A percentile compares a stretch with the other conserved stretches of the same genome.
Evolutionary conservation across 83 land plant genomes (phyloP).

Genomic region (Thuja plicata): DNA sequence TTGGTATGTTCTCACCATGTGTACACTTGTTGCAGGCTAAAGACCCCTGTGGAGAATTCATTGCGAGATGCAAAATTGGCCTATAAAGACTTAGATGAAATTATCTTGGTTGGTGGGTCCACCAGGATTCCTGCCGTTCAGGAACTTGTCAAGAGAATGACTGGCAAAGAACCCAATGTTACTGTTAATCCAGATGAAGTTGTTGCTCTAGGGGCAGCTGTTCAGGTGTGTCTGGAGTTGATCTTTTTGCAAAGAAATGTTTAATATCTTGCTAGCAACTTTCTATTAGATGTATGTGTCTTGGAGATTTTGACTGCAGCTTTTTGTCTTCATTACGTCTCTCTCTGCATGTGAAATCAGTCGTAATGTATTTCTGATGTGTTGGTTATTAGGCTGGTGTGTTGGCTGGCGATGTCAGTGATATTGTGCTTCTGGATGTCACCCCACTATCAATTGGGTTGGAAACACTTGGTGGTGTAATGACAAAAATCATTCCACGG

Average conservation of each 20-base stretch:
- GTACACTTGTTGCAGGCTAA: constrained; percentile 38
- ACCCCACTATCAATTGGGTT: constrained; percentile 76
- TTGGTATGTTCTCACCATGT: neutral
- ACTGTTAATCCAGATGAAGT: constrained; percentile 96
- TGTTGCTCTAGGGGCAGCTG: constrained; percentile 94
- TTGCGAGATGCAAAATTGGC: constrained; percentile 85
- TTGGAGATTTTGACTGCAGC: neutral
- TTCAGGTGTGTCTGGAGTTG: constrained; percentile 54
- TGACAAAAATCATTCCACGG: constrained; percentile 84
- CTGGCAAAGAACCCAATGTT: constrained; percentile 83
- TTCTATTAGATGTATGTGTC: neutral
- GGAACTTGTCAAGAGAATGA: constrained; percentile 78
- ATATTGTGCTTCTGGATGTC: constrained; percentile 76
- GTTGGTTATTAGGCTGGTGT: constrained; percentile 66
- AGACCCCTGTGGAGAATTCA: constrained; percentile 75
- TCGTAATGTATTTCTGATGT: neutral
- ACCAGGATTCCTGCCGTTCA: constrained; percentile 92
- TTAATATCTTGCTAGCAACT: neutral
- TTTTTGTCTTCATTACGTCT: neutral
- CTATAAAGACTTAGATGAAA: constrained; percentile 80
- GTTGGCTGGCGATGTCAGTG: constrained; percentile 83
- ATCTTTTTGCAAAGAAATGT: neutral
- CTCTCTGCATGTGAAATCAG: neutral
- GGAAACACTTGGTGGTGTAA: constrained; percentile 82
- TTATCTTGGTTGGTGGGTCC: constrained; percentile 91